Evolutionary conservation across 1,284 basidiomycete species (phyloP), one percentile per base, ranked within the genome.

Genomic region (Marasmius tenuissimus): DNA sequence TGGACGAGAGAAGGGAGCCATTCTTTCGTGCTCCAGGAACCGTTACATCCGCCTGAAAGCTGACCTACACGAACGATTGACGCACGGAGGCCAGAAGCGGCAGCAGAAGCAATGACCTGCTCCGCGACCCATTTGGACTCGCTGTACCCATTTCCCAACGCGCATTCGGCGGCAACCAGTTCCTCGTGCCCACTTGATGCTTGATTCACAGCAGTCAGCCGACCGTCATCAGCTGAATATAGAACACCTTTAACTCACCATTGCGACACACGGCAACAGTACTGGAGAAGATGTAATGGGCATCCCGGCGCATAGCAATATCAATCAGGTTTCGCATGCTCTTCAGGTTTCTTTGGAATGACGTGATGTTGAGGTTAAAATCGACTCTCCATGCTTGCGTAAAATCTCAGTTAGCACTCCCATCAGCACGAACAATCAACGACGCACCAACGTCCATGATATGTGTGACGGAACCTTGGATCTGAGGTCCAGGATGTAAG

Each of bases 121-220:
- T 82, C 79, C 1, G 74, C 71, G 2, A 82, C 77, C 73, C 78
- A 82, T 70, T 82, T 83, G 22, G 75, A 74, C 63, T 81, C 75
- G 12, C 69, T 64, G 65, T 81, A 81, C 0, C 75, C 78, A n/a
- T 66, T 60, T 1, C 75, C 75, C 16, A 72, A 64, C 4, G 76
- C 72, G 33, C 68, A 64, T 18, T 65, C 64, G 2, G 75, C 48
- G 1, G 48, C 10, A 14, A 49, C 48, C 1, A 27, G 48, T 27
- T 18, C 10, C 18, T 49, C 48, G 18, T 6, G 18, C 10, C 18
- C 18, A 12, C 18, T 20, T 6, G 48, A 12, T 18, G 11, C 48
- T 20, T 49, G 34, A 1, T 9, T 37, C 20, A 35, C 14, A n/a
- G 34, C 4, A 7, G 34, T 37, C 12, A 10, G 16, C 1, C 37